Evolutionary conservation across 2,329 filamentous ascomycete species (phyloP).

Genomic region (Septoria linicola): DNA sequence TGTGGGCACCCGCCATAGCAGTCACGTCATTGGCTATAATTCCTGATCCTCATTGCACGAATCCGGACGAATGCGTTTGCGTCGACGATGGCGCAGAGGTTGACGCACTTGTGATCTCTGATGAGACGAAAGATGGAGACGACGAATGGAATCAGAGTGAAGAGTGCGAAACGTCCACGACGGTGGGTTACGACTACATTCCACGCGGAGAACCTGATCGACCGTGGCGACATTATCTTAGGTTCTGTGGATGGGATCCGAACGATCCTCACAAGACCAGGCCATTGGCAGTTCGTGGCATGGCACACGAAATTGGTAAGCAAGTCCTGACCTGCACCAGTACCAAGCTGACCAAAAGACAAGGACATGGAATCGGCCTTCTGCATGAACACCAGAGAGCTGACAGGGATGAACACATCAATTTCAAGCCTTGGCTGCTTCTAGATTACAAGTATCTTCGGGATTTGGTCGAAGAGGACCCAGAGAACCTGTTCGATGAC

Average conservation of each 20-base stretch:
- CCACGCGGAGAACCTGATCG: neutral
- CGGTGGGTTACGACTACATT: slow-evolving; percentile 22
- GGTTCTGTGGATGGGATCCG: slow-evolving; percentile 8
- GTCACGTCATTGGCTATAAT: slow-evolving; percentile 20
- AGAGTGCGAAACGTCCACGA: slow-evolving; percentile 18
- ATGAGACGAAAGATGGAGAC: slow-evolving; percentile 23
- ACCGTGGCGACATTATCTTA: slow-evolving; percentile 8
- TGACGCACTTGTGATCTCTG: slow-evolving; percentile 26
- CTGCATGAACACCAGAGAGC: slow-evolving; percentile 24
- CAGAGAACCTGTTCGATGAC: slow-evolving; percentile 6
- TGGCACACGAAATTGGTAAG: slow-evolving; percentile 25
- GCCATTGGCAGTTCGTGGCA: slow-evolving; percentile 2
- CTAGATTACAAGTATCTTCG: slow-evolving; percentile 11
- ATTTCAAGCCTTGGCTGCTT: slow-evolving; percentile 12
- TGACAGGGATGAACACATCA: slow-evolving; percentile 20
- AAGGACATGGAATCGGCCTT: slow-evolving; percentile 24
- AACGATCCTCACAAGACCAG: neutral
- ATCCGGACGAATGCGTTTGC: slow-evolving; percentile 12
- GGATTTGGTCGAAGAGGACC: slow-evolving; percentile 3
- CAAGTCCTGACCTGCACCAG: too few relatives aligned
- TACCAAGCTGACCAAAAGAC: neutral
- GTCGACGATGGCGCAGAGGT: neutral
- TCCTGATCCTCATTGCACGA: slow-evolving; percentile 15
- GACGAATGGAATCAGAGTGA: slow-evolving; percentile 18
- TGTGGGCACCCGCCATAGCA: slow-evolving; percentile 23